A percentile compares a stretch with the other conserved stretches of the same genome.
Conservation (phyloP, 2,329 filamentous ascomycete genomes). For the Rhynchosporium graminicola region DNA sequence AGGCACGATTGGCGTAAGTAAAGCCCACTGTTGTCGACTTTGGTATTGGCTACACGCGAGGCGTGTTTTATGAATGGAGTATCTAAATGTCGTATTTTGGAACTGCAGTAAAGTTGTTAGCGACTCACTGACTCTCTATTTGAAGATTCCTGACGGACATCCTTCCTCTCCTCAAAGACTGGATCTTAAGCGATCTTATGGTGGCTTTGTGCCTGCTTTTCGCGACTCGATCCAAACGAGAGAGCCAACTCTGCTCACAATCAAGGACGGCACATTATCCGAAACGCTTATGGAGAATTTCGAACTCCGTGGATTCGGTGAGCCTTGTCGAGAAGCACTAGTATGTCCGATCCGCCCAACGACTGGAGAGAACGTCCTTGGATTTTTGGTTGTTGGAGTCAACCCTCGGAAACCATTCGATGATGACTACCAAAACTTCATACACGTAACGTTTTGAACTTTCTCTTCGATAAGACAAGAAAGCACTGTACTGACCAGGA, state of each 20-base stretch:
- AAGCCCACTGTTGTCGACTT: too few relatives aligned
- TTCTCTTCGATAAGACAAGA: conserved; percentile 36
- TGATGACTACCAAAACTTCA: conserved; percentile 69
- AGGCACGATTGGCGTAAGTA: conserved; percentile 59
- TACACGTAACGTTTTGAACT: conserved; percentile 38
- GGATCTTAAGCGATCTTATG: conserved; percentile 68
- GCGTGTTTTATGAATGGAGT: too few relatives aligned
- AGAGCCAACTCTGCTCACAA: conserved; percentile 65
- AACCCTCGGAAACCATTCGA: conserved; percentile 73
- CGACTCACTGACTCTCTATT: neutral
- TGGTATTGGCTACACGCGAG: too few relatives aligned
- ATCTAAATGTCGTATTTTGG: too few relatives aligned
- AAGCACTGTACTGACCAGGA: conserved; percentile 57
- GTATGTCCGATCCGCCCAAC: conserved; percentile 68
- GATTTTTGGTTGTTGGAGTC: conserved; percentile 68
- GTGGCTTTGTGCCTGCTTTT: conserved; percentile 76
- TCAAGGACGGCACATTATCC: conserved; percentile 65
- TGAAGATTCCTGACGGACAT: conserved; percentile 60
- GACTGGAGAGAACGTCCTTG: conserved; percentile 64
- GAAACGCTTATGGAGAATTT: conserved; percentile 63
- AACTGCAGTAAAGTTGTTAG: too few relatives aligned
- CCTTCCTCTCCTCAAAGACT: conserved; percentile 58
- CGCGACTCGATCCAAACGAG: conserved; percentile 70
- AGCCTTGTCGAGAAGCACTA: conserved; percentile 69
- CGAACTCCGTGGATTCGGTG: conserved; percentile 70